Evolutionary conservation across 179 eudicot species (phyloP), one percentile per base, ranked within the genome.

Genomic region (Spinacia oleracea): DNA sequence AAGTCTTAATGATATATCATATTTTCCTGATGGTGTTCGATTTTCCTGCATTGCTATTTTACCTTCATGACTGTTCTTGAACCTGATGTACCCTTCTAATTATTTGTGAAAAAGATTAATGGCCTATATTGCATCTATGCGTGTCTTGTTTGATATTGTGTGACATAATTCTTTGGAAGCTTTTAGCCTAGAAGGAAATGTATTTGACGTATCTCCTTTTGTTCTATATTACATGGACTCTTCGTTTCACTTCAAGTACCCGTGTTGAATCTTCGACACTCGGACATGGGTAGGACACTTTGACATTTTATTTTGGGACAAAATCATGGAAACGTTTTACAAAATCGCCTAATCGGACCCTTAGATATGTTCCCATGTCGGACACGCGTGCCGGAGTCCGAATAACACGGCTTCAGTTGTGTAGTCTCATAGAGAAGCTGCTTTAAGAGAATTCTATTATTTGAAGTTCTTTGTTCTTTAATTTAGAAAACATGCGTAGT

Each of bases 101-200:
- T 27, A 43, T 70, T 25, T 46, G 40, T 65, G 34, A 15, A 25
- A 9, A 16, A 23, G 46, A 1, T 21, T 21, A 12, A 45, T 7
- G 25, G 51, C 74, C 3, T 48, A 11, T 29, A 14, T 2, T 71
- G 15, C 25, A 15, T 71, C 14, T 48, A 38, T 46, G 15, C 42
- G 27, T 71, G 40, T 77, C 35, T 35, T 50, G 32, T 48, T 70
- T 68, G 12, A 76, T 71, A 46, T 46, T 48, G 64, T 20, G 14
- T n/a, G 34, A 27, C 23, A 21, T 15, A 35, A 48, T 29, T 16
- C 6, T 14, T 32, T 48, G 74, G 59, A 48, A 48, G 35, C 21
- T 51, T 65, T 50, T 43, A 21, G 38, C 42, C 62, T 59, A 21
- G 18, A 23, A 4, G 71, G 71, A 72, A 79, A 62, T 63, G 25